Conservation (phyloP, 805 yeast genomes). For the Zygosaccharomyces siamensis region DNA sequence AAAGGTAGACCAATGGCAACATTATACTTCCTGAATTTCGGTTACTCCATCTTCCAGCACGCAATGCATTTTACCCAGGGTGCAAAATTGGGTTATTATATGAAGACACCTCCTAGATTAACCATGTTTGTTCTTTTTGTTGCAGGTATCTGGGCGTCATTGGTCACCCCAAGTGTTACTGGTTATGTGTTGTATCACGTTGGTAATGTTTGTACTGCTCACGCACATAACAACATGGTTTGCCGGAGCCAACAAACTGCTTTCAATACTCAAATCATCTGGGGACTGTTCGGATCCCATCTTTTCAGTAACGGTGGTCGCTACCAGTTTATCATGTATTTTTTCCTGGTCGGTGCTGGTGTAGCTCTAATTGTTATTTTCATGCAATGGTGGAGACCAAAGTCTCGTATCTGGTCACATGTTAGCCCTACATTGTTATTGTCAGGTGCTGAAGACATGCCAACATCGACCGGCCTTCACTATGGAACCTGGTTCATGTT, state of each 20-base stretch:
- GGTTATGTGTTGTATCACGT: conserved; percentile 39
- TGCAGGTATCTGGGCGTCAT: conserved; percentile 43
- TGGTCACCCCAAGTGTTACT: conserved; percentile 43
- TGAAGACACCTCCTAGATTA: conserved; percentile 58
- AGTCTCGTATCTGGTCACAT: conserved; percentile 37
- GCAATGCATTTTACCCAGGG: conserved; percentile 52
- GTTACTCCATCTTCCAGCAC: conserved; percentile 50
- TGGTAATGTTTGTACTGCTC: conserved; percentile 40
- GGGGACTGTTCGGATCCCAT: conserved; percentile 64
- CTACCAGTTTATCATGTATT: conserved; percentile 52
- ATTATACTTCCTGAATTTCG: conserved; percentile 53
- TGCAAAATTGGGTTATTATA: conserved; percentile 60
- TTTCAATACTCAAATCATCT: conserved; percentile 52
- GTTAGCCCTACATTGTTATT: conserved; percentile 64
- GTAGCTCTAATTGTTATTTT: conserved; percentile 41
- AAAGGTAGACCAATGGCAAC: conserved; percentile 60
- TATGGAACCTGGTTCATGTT: conserved; percentile 51
- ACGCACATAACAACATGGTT: conserved; percentile 43
- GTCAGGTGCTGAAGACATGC: conserved; percentile 48
- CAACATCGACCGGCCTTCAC: conserved; percentile 66
- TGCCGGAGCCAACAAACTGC: conserved; percentile 45
- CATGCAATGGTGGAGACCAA: conserved; percentile 37
- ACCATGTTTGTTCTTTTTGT: conserved; percentile 49
- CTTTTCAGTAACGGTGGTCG: conserved; percentile 47
- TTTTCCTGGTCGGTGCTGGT: conserved; percentile 56